Evolutionary conservation across 345 rosid species (phyloP).

Genomic region (Acer yangbiense): DNA sequence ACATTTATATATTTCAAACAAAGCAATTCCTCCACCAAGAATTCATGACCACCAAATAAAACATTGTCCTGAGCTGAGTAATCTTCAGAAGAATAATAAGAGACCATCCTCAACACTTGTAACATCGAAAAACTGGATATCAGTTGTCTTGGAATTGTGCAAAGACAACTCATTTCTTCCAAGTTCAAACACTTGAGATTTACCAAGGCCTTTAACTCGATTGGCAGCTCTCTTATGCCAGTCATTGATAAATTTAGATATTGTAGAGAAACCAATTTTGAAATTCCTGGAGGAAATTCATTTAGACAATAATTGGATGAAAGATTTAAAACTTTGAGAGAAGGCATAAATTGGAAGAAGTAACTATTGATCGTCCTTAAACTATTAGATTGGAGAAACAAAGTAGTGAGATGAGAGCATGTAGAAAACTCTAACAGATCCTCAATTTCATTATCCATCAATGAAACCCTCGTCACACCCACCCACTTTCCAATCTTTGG

Average conservation of each 20-base stretch:
- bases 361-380: background rate
- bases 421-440: slow-evolving; percentile 5
- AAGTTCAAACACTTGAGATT: slow-evolving; percentile 27
- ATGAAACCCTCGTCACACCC: background rate
- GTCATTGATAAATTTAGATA: slow-evolving; percentile 30
- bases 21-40: background rate
- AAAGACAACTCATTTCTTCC: slow-evolving; percentile 14
- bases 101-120: slow-evolving; percentile 13
- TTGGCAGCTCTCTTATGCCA: slow-evolving; percentile 18
- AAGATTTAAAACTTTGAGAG: slow-evolving; percentile 31
- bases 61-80: background rate
- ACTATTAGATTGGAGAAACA: slow-evolving; percentile 14
- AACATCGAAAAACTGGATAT: background rate
- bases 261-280: background rate
- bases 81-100: background rate
- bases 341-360: slow-evolving; percentile 19
- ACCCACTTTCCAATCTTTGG: slow-evolving; percentile 20
- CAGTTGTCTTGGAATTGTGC: slow-evolving; percentile 9
- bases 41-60: background rate
- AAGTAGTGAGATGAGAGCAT: slow-evolving; percentile 27
- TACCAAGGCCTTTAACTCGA: slow-evolving; percentile 23
- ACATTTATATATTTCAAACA: slow-evolving; percentile 4
- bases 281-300: slow-evolving; percentile 22
- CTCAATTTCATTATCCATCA: slow-evolving; percentile 7
- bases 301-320: slow-evolving; percentile 19